Base-by-base conservation (phyloP, 192 early-diverging fungal species). In the Mortierella antarctica region DNA sequence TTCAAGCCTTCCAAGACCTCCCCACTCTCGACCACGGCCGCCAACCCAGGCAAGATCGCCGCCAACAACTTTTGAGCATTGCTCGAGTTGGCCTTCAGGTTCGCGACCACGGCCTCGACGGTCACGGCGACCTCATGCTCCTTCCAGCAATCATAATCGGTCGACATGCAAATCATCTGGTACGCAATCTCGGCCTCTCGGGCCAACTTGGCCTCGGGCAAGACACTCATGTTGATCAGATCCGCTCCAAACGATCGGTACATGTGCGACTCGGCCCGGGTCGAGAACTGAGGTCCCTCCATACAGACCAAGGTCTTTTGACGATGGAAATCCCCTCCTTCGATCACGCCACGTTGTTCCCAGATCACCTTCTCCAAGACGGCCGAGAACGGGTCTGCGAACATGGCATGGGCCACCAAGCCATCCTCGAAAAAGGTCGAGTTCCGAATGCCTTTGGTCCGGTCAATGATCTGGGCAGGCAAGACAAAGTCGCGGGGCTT, bases 101-200 rank as follows among this genome's bases (percentile, higher is more conserved):
- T 98, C 44, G 88, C 87, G 86, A 99, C 92, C 50, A 96, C 95
- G 60, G 89, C 89, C 62, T 94, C 91, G 14, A 95, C 93, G 10
- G 91, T 93, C 51, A 99, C 98, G 11, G 90, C 86, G 67, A 94
- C 96, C 59, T 92, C 92, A 9, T 88, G 84, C 63, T 89, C 87
- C 72, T 89, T 89, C 94, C 94, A 95, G 82, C 91, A 92, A 81
- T 99, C 98, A 78, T 99, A 99, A 88, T 99, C 98, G 44, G 98
- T 99, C 44, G 94, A 92, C 98, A 99, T 99, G 88, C 98, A 99
- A 44, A 99, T 89, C 90, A 98, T 95, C 71, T 97, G 95, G 78
- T 99, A 99, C 14, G 94, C 95, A 78, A 99, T 96, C 87, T 99
- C 98, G 50, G 96, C 96, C 85, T 99, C 98, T 59, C 95, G 87